Conservation (phyloP, 1,139 yeast species). For the Geotrichum carabidarum region DNA sequence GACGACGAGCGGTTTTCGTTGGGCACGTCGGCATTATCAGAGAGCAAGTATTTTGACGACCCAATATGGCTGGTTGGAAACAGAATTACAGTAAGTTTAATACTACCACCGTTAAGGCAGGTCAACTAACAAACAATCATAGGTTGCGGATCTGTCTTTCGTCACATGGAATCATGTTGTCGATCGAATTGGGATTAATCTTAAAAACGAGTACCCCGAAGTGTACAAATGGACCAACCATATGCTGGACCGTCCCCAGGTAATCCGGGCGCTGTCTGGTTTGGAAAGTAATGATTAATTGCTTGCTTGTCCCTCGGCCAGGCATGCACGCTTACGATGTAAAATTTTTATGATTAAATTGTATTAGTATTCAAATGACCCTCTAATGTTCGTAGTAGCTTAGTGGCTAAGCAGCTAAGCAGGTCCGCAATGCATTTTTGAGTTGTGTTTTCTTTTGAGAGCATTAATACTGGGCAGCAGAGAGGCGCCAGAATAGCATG, state of each 20-base stretch:
- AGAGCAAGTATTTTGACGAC: conserved; percentile 80
- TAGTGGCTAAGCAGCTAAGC: too few species aligned
- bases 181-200: conserved; percentile 82
- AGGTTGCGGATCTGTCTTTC: conserved; percentile 80
- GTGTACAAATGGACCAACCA: conserved; percentile 83
- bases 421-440: too few species aligned
- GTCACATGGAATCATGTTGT: conserved; percentile 98
- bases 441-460: too few species aligned
- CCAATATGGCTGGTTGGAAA: conserved; percentile 97
- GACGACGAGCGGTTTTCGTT: conserved; percentile 84
- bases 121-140: background rate
- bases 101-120: background rate
- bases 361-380: too few species aligned
- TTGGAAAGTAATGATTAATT: conserved; percentile 25
- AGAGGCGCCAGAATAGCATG: too few species aligned
- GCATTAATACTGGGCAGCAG: too few species aligned
- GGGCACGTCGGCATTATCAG: conserved; percentile 83
- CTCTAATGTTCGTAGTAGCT: too few species aligned
- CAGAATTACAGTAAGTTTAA: conserved; percentile 49
- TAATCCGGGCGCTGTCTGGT: conserved; percentile 35
- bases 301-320: background rate
- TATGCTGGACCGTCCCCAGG: conserved; percentile 38
- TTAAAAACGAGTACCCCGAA: conserved; percentile 71
- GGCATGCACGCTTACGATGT: background rate
- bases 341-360: too few species aligned